Evolutionary conservation across 2,329 filamentous ascomycete species (phyloP).

Genomic region (Monilinia fructicola): DNA sequence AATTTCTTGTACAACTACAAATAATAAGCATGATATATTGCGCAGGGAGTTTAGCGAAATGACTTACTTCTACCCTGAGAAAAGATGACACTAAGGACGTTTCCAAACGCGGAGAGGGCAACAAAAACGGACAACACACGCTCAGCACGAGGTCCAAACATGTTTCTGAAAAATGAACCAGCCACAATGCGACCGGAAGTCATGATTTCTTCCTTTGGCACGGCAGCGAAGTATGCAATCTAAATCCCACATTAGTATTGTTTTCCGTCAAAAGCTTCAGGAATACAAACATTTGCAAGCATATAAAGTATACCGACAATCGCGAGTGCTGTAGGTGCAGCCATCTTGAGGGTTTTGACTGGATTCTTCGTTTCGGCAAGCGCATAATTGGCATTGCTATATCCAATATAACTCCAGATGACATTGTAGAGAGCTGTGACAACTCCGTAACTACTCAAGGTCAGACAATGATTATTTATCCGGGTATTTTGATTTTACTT

Average conservation of each 20-base stretch:
- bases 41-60: not conserved
- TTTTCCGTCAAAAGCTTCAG: not conserved
- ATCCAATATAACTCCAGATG: conserved; percentile 68
- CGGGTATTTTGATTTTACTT: conserved; percentile 14
- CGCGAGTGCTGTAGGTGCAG: conserved; percentile 60
- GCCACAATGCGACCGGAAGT: conserved; percentile 53
- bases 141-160: conserved; percentile 55
- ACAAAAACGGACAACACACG: conserved; percentile 64
- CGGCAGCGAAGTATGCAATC: conserved; percentile 64
- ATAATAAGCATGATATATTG: not conserved
- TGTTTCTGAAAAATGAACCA: conserved; percentile 56
- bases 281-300: conserved; percentile 52
- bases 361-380: conserved; percentile 66
- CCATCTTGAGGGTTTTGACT: conserved; percentile 62
- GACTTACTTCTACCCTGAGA: conserved; percentile 56
- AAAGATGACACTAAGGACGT: conserved; percentile 67
- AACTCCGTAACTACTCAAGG: conserved; percentile 50
- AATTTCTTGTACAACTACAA: conserved; percentile 60
- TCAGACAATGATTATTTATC: not conserved
- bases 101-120: conserved; percentile 66
- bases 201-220: conserved; percentile 54
- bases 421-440: conserved; percentile 72
- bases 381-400: conserved; percentile 67
- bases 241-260: conserved; percentile 19
- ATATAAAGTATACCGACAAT: conserved; percentile 63